A percentile compares a stretch with the other conserved stretches of the same genome.
phyloP scores from a whole-genome alignment of 352 stramenopile species.

The Vaucheria bursata region DNA sequence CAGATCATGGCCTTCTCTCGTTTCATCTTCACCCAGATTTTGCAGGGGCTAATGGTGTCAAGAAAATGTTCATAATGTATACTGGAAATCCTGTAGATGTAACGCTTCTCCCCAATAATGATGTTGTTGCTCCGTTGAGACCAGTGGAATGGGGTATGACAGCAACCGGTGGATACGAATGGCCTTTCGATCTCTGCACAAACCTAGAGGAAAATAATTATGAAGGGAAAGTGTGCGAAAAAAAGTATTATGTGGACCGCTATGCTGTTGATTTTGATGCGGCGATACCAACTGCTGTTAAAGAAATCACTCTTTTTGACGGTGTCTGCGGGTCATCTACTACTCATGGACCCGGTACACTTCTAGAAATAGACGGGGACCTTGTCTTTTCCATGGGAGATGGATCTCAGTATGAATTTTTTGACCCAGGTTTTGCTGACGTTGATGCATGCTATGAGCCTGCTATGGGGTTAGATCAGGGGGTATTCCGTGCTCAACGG shows the following conservation, averaged over 20 bases:
- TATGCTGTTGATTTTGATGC: neutral
- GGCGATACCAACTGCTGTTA: neutral
- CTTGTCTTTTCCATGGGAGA: neutral
- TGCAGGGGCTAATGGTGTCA: neutral
- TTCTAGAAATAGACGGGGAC: neutral
- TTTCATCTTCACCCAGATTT: neutral
- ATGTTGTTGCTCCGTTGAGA: neutral
- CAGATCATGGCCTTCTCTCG: neutral
- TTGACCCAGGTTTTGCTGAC: neutral
- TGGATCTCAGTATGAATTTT: neutral
- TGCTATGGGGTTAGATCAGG: neutral
- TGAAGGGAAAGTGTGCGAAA: neutral
- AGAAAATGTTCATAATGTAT: neutral
- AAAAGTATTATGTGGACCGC: conserved; percentile 2
- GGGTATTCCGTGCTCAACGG: conserved; percentile 32
- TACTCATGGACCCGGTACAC: neutral
- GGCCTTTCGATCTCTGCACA: neutral
- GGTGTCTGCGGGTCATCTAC: neutral
- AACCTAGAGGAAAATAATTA: conserved; percentile 2
- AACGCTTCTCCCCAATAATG: conserved; percentile 4
- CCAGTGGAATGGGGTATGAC: neutral
- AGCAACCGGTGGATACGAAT: neutral
- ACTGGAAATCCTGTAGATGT: neutral
- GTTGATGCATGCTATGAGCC: neutral
- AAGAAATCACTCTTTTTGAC: neutral